Evolutionary conservation across 768 basidiomycete species (phyloP).

Genomic region (Pluteus cervinus): DNA sequence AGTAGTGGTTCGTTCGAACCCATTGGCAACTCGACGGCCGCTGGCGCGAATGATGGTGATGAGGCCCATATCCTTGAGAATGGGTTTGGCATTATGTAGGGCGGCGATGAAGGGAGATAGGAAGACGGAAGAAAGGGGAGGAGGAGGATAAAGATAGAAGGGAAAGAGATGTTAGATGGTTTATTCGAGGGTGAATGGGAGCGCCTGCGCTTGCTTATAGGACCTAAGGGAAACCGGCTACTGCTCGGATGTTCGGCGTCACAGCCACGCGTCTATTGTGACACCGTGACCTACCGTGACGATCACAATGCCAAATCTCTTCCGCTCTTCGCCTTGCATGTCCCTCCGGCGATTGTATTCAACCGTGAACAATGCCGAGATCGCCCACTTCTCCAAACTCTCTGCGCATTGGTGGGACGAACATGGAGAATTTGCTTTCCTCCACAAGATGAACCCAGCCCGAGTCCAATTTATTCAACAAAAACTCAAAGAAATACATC

Average conservation of each 20-base stretch:
- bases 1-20: conserved; percentile 16
- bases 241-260: too few relatives aligned
- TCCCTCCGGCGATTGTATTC: conserved; percentile 4
- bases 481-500: conserved; percentile 60
- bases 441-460: conserved; percentile 95
- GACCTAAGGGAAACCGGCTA: not conserved
- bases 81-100: conserved; percentile 6
- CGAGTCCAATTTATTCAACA: conserved; percentile 78
- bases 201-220: too few relatives aligned
- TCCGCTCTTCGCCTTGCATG: conserved; percentile 4
- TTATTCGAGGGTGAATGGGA: not conserved
- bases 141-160: not conserved
- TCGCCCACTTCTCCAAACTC: conserved; percentile 83
- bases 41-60: conserved; percentile 1
- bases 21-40: conserved; percentile 13
- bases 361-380: conserved; percentile 72
- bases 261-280: not conserved
- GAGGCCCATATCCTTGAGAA: conserved; percentile 7
- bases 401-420: conserved; percentile 97
- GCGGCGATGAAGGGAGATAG: not conserved
- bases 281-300: too few relatives aligned
- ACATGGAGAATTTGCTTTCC: conserved; percentile 77
- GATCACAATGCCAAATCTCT: conserved; percentile 3
- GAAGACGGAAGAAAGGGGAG: not conserved
- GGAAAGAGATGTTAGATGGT: not conserved